Conservation (phyloP, 768 basidiomycete species). For the Daedaleopsis sinensis region DNA sequence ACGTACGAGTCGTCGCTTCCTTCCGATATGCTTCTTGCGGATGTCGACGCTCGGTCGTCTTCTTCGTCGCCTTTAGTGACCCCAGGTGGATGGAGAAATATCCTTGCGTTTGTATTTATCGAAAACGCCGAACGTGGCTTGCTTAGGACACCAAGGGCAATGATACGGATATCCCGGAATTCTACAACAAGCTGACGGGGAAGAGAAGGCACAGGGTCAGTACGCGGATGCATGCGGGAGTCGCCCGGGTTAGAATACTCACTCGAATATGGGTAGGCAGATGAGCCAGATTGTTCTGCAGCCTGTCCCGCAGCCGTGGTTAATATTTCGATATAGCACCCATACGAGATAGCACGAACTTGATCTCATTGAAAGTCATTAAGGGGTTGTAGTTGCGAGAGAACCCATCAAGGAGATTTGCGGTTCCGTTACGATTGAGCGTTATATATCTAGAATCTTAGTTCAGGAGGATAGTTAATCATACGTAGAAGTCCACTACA, state of each 20-base stretch:
- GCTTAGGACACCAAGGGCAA: constrained; percentile 69
- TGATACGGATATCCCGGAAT: constrained; percentile 69
- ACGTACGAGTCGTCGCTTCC: constrained; percentile 14
- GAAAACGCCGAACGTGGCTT: constrained; percentile 56
- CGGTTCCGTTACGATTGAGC: constrained; percentile 74
- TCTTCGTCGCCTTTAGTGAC: constrained; percentile 40
- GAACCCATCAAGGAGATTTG: constrained; percentile 67
- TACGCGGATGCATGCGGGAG: constrained; percentile 2
- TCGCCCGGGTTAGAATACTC: constrained; percentile 26
- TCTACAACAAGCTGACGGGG: constrained; percentile 62
- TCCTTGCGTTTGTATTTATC: constrained; percentile 69
- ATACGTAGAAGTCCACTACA: constrained; percentile 15
- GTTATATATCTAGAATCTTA: constrained; percentile 61
- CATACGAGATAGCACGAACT: constrained; percentile 45
- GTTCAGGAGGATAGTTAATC: neutral
- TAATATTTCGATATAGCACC: neutral
- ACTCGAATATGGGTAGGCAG: constrained; percentile 71
- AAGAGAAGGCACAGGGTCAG: neutral
- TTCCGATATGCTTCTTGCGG: constrained; percentile 3
- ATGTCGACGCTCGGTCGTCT: neutral
- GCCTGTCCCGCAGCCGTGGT: constrained; percentile 36
- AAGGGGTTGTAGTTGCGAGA: constrained; percentile 73
- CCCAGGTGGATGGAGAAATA: constrained; percentile 71
- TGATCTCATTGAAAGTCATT: constrained; percentile 72
- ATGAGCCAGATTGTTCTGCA: constrained; percentile 70